Base-by-base conservation (phyloP, 352 stramenopile genomes). In the Phytophthora sojae region DNA sequence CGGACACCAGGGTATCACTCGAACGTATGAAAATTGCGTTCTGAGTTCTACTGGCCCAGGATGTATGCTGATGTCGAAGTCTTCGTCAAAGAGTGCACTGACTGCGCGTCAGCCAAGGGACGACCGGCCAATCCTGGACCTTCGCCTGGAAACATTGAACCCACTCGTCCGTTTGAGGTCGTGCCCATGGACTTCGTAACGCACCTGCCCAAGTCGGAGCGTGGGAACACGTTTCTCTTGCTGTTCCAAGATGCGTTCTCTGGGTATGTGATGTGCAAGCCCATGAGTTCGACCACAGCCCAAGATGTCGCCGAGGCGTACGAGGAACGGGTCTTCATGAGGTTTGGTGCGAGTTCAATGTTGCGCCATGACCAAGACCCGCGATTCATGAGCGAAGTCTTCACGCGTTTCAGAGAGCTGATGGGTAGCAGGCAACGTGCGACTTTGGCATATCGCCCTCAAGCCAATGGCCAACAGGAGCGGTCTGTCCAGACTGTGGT, bases 391-490 rank as follows among this genome's bases (percentile, higher is more conserved):
- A 44, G 35, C 35, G 35, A 44, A 4, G 35, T 44, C 7, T 44
- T 44, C 35, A 44, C 32, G 4, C 17, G 61, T 51, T 61, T 68
- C 51, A 9, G 61, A 19, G 52, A 68, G 17, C 1, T 61, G 14
- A 5, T 68, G 12, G 26, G 26, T 5, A 61, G 15, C 26, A 49
- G 25, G 54, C 61, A 68, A 30, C 6, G 29, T 29, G 53, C 61
- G 1, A 68, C 61, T 15, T n/a, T 69, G n/a, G 45, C 44, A 5
- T 63, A 69, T 21, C 62, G 62, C 6, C 62, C 62, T 6, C 35
- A 44, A 44, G 35, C 53, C 2, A 69, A 69, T 32, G 53, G 44
- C 1, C 61, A 62, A 19, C 61, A 69, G 6, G 42, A 57, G 17
- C 17, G 53, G 0, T 62, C 42, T 0, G 53, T 61, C 2, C 52